phyloP scores from a whole-genome alignment of 192 early-diverging fungal species.

The Coemansia furcata region DNA sequence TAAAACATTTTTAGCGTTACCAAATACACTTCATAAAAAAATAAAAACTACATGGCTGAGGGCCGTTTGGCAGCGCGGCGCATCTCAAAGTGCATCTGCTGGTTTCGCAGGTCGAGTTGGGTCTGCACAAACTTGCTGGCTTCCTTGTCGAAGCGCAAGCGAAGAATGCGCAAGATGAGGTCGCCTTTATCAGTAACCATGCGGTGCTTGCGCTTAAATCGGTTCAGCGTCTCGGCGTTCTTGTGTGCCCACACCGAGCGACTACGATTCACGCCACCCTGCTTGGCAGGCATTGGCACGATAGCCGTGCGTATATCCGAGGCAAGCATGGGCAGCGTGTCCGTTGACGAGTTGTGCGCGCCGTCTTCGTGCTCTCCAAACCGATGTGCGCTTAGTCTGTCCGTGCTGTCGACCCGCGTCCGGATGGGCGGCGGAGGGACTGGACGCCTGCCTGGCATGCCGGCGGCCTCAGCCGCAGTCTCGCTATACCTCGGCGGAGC shows the following conservation, averaged over 20 bases:
- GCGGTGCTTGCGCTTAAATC: constrained; percentile 34
- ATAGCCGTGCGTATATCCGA: constrained; percentile 38
- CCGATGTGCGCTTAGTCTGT: background rate
- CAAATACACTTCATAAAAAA: background rate
- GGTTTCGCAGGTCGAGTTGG: constrained; percentile 40
- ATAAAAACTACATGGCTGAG: background rate
- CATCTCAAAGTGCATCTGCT: constrained; percentile 53
- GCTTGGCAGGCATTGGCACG: constrained; percentile 13
- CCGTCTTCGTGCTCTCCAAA: constrained; percentile 13
- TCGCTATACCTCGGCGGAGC: constrained; percentile 1
- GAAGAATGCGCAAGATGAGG: constrained; percentile 45
- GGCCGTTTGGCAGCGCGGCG: constrained; percentile 28
- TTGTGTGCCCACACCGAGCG: constrained; percentile 55
- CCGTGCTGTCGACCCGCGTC: background rate
- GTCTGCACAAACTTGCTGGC: constrained; percentile 42
- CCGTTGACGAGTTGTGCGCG: constrained; percentile 29
- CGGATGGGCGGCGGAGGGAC: constrained; percentile 5
- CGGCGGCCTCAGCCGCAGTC: background rate
- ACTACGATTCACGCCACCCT: constrained; percentile 31
- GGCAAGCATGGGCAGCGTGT: constrained; percentile 20
- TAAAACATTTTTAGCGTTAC: too few species aligned
- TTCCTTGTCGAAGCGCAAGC: constrained; percentile 49
- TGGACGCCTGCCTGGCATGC: background rate
- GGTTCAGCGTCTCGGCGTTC: constrained; percentile 34
- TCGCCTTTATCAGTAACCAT: constrained; percentile 51